Percentiles rank a stretch among this genome's conserved stretches.
These are phyloP conservation scores for Neurospora sp. DNA, from an alignment of 2,329 filamentous ascomycete genomes.

Conservation along the genomic window DNA sequence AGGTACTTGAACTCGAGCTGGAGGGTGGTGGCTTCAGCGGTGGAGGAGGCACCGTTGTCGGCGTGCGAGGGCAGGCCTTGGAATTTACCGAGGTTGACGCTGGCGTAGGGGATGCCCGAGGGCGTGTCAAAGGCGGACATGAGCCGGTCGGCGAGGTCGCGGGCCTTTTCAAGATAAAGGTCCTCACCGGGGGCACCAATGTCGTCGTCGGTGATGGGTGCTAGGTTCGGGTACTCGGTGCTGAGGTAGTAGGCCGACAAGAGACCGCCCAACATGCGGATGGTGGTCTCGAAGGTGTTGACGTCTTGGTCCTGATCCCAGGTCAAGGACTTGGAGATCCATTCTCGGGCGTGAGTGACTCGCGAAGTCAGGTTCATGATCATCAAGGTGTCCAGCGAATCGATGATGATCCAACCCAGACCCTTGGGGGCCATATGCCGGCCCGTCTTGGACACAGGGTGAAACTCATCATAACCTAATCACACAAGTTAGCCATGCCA, in stretches of 20 bases:
- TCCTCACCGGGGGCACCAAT: slow-evolving; percentile 70
- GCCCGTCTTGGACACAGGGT: slow-evolving; percentile 70
- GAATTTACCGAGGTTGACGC: slow-evolving; percentile 73
- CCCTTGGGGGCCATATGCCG: slow-evolving; percentile 79
- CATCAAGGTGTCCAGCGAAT: slow-evolving; percentile 92
- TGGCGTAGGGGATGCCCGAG: slow-evolving; percentile 83
- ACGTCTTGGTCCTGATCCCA: slow-evolving; percentile 94
- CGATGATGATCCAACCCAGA: slow-evolving; percentile 96
- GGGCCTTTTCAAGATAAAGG: slow-evolving; percentile 90
- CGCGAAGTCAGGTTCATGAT: slow-evolving; percentile 93
- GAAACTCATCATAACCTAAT: slow-evolving; percentile 73
- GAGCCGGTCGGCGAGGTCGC: slow-evolving; percentile 81
- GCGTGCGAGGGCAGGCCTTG: slow-evolving; percentile 72
- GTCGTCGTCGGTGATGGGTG: slow-evolving; percentile 63
- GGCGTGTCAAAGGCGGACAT: slow-evolving; percentile 78
- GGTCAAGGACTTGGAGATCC: slow-evolving; percentile 70
- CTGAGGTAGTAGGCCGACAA: slow-evolving; percentile 94
- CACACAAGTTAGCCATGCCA: slow-evolving; percentile 21
- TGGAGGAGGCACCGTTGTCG: slow-evolving; percentile 82
- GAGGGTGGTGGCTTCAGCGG: slow-evolving; percentile 82
- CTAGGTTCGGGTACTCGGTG: slow-evolving; percentile 68
- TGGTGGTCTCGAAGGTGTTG: slow-evolving; percentile 96
- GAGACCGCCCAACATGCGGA: slow-evolving; percentile 90
- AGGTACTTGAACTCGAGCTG: slow-evolving; percentile 98
- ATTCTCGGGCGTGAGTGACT: slow-evolving; percentile 75